Conservation (phyloP, 805 yeast species). For the Wickerhamomyces pijperi region DNA sequence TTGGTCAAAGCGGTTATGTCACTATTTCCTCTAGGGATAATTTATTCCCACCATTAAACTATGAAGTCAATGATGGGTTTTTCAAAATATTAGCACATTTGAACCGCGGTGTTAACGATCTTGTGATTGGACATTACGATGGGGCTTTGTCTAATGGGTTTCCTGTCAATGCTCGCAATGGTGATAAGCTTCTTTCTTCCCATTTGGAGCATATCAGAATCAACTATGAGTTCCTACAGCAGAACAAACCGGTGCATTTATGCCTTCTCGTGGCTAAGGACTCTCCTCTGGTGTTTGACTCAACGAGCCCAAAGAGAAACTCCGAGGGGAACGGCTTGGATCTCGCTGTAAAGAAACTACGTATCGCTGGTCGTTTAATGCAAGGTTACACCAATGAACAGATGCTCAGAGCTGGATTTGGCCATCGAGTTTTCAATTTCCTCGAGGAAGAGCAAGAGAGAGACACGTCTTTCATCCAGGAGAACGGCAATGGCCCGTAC, state of each 20-base stretch:
- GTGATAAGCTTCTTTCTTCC: not conserved
- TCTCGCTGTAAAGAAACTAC: conserved; percentile 61
- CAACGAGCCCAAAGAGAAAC: conserved; percentile 38
- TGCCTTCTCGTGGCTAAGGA: conserved; percentile 71
- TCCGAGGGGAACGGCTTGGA: conserved; percentile 57
- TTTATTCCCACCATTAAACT: conserved; percentile 50
- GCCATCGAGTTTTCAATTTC: conserved; percentile 67
- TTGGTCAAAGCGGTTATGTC: conserved; percentile 22
- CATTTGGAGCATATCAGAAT: conserved; percentile 21
- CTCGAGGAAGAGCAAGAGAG: conserved; percentile 47
- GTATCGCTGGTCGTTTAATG: conserved; percentile 80
- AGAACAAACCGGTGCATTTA: conserved; percentile 71
- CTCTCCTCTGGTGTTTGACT: conserved; percentile 59
- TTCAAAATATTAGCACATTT: conserved; percentile 72
- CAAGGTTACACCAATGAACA: conserved; percentile 88
- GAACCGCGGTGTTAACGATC: conserved; percentile 52
- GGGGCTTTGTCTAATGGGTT: conserved; percentile 25
- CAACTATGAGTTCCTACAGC: conserved; percentile 41
- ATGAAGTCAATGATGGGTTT: conserved; percentile 55
- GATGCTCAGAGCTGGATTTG: conserved; percentile 69
- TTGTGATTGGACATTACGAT: conserved; percentile 38
- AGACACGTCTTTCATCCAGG: conserved; percentile 42
- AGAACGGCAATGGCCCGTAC: conserved; percentile 17
- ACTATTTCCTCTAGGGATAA: conserved; percentile 31
- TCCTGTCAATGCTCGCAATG: conserved; percentile 7